phyloP scores from a whole-genome alignment of 441 rosid species.

The Eugenia klotzschiana region DNA sequence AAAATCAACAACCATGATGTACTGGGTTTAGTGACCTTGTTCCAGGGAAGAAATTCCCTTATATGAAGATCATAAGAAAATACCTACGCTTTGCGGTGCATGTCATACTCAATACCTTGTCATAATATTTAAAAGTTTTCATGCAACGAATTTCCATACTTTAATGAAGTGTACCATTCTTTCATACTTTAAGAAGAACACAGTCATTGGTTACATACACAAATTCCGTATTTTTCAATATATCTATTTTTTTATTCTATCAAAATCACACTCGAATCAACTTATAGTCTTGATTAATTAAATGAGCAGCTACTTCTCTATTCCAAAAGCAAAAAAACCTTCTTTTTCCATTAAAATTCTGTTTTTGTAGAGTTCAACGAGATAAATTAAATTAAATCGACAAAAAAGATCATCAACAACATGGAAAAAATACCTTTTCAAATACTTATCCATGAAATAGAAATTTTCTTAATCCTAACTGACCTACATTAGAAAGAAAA shows the following conservation, averaged over 20 bases:
- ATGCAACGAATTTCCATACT: neutral
- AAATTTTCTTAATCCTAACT: no score
- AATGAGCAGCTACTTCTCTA: neutral
- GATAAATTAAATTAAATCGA: neutral
- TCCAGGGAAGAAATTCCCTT: neutral
- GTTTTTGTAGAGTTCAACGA: neutral
- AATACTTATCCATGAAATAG: no score
- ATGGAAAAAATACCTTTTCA: neutral
- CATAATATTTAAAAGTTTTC: neutral
- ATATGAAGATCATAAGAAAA: neutral
- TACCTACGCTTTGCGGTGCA: rapidly evolving
- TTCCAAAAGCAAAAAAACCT: neutral
- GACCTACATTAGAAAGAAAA: no score
- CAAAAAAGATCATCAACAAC: neutral
- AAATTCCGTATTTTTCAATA: neutral
- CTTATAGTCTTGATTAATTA: neutral
- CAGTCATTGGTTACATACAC: neutral
- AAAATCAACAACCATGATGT: rapidly evolving
- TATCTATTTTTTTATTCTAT: neutral
- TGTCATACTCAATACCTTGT: neutral
- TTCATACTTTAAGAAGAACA: neutral
- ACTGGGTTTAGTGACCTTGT: rapidly evolving
- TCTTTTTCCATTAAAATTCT: neutral
- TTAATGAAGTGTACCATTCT: neutral
- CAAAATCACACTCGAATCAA: neutral